A percentile compares a stretch with the other conserved stretches of the same genome.
These are phyloP conservation scores for Thuja plicata DNA, from an alignment of 83 land plant genomes.

Conservation along the genomic window DNA sequence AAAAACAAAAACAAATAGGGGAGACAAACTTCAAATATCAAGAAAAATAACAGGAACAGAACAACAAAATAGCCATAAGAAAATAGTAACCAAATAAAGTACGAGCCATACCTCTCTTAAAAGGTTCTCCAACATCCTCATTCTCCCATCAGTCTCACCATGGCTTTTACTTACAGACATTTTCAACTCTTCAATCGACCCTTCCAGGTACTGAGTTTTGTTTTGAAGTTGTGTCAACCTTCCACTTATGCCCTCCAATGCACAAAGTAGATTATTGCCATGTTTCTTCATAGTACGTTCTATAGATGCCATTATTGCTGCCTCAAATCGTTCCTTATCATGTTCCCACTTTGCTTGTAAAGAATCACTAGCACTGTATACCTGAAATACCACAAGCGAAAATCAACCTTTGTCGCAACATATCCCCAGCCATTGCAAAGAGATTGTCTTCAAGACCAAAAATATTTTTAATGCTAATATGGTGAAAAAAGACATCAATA, in stretches of 20 bases:
- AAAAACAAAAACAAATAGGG: too few relatives aligned
- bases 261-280: slow-evolving; percentile 63
- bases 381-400: too few relatives aligned
- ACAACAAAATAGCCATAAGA: slow-evolving; percentile 6
- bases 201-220: slow-evolving; percentile 64
- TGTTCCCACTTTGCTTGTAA: too few relatives aligned
- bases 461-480: too few relatives aligned
- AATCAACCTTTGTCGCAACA: too few relatives aligned
- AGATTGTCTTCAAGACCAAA: too few relatives aligned
- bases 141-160: slow-evolving; percentile 75
- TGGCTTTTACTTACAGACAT: slow-evolving; percentile 52
- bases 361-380: too few relatives aligned
- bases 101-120: slow-evolving; percentile 58
- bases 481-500: not conserved
- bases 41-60: not conserved
- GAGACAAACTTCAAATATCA: too few relatives aligned
- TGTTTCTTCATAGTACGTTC: slow-evolving; percentile 73
- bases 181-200: slow-evolving; percentile 64
- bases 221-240: slow-evolving; percentile 73
- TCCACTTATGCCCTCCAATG: slow-evolving; percentile 75
- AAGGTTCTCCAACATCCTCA: slow-evolving; percentile 72
- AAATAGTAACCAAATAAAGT: slow-evolving; percentile 2
- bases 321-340: too few relatives aligned
- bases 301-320: too few relatives aligned
- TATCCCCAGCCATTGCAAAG: too few relatives aligned